Conservation (phyloP, 768 basidiomycete species). For the Chiua virens region DNA sequence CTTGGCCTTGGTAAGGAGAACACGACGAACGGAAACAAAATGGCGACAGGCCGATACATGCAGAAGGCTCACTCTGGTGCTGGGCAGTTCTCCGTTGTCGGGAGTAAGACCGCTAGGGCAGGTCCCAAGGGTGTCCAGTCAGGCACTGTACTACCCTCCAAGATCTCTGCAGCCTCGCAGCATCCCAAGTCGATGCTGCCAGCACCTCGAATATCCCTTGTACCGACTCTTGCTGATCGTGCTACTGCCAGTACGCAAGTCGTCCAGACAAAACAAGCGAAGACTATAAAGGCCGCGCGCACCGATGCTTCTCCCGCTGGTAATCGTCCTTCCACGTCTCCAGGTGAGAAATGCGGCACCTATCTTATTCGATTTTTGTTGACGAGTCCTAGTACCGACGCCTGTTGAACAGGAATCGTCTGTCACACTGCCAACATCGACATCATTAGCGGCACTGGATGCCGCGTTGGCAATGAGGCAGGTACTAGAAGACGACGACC, state of each 20-base stretch:
- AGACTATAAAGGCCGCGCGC: background rate
- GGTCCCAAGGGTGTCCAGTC: slow-evolving; percentile 6
- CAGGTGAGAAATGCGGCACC: slow-evolving; percentile 4
- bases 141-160: slow-evolving; percentile 4
- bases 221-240: background rate
- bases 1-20: slow-evolving; percentile 19
- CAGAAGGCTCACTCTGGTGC: slow-evolving; percentile 2
- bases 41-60: slow-evolving; percentile 1
- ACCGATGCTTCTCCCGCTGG: too few species aligned
- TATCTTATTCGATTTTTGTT: background rate
- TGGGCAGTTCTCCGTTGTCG: background rate
- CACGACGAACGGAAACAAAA: background rate
- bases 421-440: slow-evolving; percentile 1
- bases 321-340: background rate
- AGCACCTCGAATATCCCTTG: slow-evolving; percentile 2
- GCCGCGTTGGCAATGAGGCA: slow-evolving; percentile 8
- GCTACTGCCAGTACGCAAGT: background rate
- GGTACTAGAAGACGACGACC: background rate
- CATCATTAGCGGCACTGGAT: slow-evolving; percentile 13
- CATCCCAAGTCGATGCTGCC: slow-evolving; percentile 14
- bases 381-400: background rate
- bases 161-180: background rate
- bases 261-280: slow-evolving; percentile 3
- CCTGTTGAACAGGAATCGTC: background rate
- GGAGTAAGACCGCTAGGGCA: slow-evolving; percentile 1